Evolutionary conservation across 2,329 filamentous ascomycete species (phyloP).

Genomic region (Paecilomyces sp.): DNA sequence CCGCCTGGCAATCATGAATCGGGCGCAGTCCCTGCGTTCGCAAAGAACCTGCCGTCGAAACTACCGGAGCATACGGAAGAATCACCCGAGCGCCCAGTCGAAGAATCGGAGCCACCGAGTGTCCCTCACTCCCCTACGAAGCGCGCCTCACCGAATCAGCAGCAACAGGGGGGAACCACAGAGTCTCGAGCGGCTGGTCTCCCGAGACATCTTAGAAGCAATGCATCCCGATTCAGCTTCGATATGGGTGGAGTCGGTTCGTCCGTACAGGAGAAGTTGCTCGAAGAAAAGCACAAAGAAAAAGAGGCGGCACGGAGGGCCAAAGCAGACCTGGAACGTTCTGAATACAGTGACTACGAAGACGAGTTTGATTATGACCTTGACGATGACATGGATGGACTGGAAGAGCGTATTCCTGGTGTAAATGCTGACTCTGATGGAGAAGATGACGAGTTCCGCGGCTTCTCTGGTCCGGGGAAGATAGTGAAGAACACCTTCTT

Average conservation of each 20-base stretch:
- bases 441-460: slow-evolving; percentile 30
- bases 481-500: slow-evolving; percentile 24
- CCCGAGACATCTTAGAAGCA: slow-evolving; percentile 46
- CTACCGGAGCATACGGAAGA: slow-evolving; percentile 18
- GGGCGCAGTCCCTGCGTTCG: slow-evolving; percentile 35
- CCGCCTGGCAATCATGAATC: slow-evolving; percentile 20
- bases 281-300: slow-evolving; percentile 57
- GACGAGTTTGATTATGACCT: slow-evolving; percentile 39
- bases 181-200: slow-evolving; percentile 25
- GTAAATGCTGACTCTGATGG: slow-evolving; percentile 41
- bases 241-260: slow-evolving; percentile 54
- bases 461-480: slow-evolving; percentile 17
- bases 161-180: slow-evolving; percentile 22
- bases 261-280: slow-evolving; percentile 51
- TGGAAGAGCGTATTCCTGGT: slow-evolving; percentile 43
- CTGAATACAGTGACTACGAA: slow-evolving; percentile 33
- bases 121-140: slow-evolving; percentile 2
- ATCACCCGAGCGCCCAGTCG: slow-evolving; percentile 3
- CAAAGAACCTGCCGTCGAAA: slow-evolving; percentile 32
- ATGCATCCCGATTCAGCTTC: slow-evolving; percentile 59
- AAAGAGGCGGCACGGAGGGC: slow-evolving; percentile 40
- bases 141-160: slow-evolving; percentile 5
- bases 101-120: slow-evolving; percentile 4
- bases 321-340: slow-evolving; percentile 20
- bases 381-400: slow-evolving; percentile 33